These are phyloP conservation scores for Gossypium longicalyx DNA, from an alignment of 345 rosid genomes.

Conservation along the genomic window DNA sequence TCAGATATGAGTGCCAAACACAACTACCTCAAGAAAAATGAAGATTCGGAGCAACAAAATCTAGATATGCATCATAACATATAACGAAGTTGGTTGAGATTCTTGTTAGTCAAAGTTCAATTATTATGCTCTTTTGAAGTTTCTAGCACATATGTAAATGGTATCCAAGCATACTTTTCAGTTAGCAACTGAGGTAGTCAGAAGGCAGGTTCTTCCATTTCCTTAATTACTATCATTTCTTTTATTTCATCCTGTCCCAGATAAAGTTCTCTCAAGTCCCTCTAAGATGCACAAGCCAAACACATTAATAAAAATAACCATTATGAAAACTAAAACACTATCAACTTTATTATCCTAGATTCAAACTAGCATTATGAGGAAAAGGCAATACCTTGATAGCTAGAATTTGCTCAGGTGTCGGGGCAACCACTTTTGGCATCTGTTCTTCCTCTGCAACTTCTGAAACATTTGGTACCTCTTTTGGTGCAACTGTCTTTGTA, in stretches of 20 bases:
- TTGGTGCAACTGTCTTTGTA: slow-evolving; percentile 46
- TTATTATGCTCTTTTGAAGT: neutral
- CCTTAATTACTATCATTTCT: neutral
- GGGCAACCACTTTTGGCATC: slow-evolving; percentile 72
- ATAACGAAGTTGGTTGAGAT: neutral
- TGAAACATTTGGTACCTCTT: slow-evolving; percentile 48
- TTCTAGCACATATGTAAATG: neutral
- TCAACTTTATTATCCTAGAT: neutral
- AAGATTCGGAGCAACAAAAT: neutral
- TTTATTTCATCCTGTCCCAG: neutral
- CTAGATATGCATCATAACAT: neutral
- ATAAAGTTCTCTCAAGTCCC: neutral
- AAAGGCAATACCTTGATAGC: slow-evolving; percentile 76
- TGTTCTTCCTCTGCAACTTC: slow-evolving; percentile 56
- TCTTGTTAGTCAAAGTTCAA: neutral
- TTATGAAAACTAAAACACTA: neutral
- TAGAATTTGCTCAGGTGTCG: slow-evolving; percentile 89
- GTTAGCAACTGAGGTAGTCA: neutral
- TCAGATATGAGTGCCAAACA: neutral
- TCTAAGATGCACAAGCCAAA: neutral
- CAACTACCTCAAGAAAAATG: neutral
- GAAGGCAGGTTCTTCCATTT: neutral
- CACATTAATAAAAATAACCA: neutral
- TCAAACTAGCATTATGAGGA: neutral
- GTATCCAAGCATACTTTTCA: neutral